Conservation (phyloP, 192 early-diverging fungal genomes). For the Entomortierella lignicola region DNA sequence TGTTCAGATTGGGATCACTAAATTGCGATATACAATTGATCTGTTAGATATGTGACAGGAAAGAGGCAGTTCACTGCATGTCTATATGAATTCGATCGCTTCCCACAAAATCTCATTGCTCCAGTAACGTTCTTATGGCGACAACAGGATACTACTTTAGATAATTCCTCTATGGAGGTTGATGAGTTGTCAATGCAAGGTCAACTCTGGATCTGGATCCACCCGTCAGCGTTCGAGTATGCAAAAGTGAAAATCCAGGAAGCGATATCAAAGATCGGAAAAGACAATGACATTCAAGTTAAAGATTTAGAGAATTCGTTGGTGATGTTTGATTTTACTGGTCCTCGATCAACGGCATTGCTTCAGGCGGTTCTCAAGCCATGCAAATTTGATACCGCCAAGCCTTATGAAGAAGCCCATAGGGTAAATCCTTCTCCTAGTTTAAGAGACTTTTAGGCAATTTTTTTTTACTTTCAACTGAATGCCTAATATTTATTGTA, state of each 20-base stretch:
- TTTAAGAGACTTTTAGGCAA: too few relatives aligned
- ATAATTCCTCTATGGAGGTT: conserved; percentile 2
- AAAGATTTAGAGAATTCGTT: conserved; percentile 69
- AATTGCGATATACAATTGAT: too few relatives aligned
- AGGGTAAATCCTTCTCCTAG: conserved; percentile 27
- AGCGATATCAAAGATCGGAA: conserved; percentile 19
- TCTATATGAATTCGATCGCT: conserved; percentile 64
- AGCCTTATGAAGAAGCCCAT: conserved; percentile 48
- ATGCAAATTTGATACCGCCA: conserved; percentile 13
- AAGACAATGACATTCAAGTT: conserved; percentile 10
- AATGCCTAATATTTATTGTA: too few relatives aligned
- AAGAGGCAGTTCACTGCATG: conserved; percentile 64
- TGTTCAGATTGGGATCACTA: too few relatives aligned
- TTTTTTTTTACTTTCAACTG: too few relatives aligned
- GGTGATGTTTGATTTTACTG: conserved; percentile 87
- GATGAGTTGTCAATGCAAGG: conserved; percentile 39
- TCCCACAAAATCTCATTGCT: conserved; percentile 72
- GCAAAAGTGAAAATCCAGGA: conserved; percentile 51
- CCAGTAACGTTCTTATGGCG: conserved; percentile 86
- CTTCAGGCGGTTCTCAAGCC: conserved; percentile 73
- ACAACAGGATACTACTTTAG: conserved; percentile 23
- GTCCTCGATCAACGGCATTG: conserved; percentile 83
- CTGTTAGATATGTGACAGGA: conserved; percentile 69
- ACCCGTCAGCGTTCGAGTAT: conserved; percentile 72
- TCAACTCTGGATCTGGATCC: conserved; percentile 84